Evolutionary conservation across 441 rosid genomes (phyloP), one percentile per base, ranked within the genome.

Genomic region (Adansonia madagascariensis): DNA sequence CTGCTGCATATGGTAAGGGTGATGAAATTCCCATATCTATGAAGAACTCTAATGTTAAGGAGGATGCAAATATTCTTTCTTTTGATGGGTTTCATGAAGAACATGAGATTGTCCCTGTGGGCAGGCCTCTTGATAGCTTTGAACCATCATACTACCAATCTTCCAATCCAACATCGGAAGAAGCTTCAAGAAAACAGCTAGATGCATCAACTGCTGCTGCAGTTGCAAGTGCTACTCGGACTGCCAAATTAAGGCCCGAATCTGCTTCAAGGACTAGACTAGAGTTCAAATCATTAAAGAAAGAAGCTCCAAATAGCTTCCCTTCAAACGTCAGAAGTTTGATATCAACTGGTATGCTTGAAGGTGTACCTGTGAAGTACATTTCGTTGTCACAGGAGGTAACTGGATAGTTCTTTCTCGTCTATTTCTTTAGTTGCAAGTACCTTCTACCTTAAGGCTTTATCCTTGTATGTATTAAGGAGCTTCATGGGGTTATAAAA

Each of bases 241-340:
- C 76, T 55, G 83, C 74, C 35, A 91, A 84, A 75, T 75, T 83
- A 75, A 84, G 84, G 80, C 75, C 82, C 76, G 94, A 86, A 62
- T 59, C 87, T 68, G 63, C 79, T 71, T 82, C 88, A 17, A 91
- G 85, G 84, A 89, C 76, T 78, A 91, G 88, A 76, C 59, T 77
- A 75, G 91, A 86, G 59, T 76, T 80, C 12, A 89, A 91, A 82
- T 11, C 84, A n/a, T 82, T 86, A 50, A 89, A 79, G 85, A 91
- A 90, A 71, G 88, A 84, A 73, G 86, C 91, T 57, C 88, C 89
- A 49, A 91, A 88, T 52, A 87, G 90, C 83, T 91, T 91, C 73
- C 95, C 95, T 56, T 90, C 93, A 59, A 91, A 91, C 22, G 93
- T 91, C n/a, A 90, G 91, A 82, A 91, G 92, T 82, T 83, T 91